Evolutionary conservation across 352 stramenopile genomes (phyloP).

Genomic region (Thraustotheca clavata): DNA sequence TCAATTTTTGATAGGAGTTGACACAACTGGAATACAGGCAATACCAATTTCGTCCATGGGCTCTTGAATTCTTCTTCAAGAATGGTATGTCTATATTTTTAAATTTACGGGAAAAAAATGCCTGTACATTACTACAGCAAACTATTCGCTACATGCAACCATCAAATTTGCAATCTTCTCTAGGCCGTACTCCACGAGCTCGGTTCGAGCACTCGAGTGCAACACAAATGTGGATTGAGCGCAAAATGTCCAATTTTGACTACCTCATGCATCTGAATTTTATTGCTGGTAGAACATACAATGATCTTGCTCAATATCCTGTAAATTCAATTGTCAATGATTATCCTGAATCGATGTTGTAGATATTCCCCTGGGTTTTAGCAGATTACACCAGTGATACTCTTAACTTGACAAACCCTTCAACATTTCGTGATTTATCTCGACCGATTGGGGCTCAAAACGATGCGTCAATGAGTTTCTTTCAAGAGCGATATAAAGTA

Average conservation of each 20-base stretch:
- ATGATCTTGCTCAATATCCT: conserved; percentile 98
- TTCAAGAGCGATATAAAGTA: conserved; percentile 50
- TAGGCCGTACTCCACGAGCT: neutral
- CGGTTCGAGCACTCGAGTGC: conserved; percentile 14
- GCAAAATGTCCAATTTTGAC: conserved; percentile 89
- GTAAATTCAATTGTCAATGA: conserved; percentile 23
- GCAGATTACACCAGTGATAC: conserved; percentile 45
- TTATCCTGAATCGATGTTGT: neutral
- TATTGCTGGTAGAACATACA: conserved; percentile 92
- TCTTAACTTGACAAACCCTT: conserved; percentile 47
- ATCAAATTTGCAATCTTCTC: neutral
- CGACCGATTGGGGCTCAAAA: conserved; percentile 77
- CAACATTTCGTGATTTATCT: conserved; percentile 64
- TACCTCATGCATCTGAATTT: conserved; percentile 96
- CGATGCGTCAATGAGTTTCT: conserved; percentile 36
- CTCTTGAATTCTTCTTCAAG: conserved; percentile 18
- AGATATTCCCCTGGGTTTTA: conserved; percentile 83
- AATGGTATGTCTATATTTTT: conserved; percentile 10
- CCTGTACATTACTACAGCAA: neutral
- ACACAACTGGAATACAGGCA: neutral
- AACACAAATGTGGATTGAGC: conserved; percentile 79
- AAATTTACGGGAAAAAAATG: conserved; percentile 1
- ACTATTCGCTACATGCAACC: neutral
- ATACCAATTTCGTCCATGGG: conserved; percentile 13
- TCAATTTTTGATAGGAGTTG: neutral